Evolutionary conservation across 2,329 filamentous ascomycete species (phyloP), one percentile per base, ranked within the genome.

Genomic region (Aspergillus sp.): DNA sequence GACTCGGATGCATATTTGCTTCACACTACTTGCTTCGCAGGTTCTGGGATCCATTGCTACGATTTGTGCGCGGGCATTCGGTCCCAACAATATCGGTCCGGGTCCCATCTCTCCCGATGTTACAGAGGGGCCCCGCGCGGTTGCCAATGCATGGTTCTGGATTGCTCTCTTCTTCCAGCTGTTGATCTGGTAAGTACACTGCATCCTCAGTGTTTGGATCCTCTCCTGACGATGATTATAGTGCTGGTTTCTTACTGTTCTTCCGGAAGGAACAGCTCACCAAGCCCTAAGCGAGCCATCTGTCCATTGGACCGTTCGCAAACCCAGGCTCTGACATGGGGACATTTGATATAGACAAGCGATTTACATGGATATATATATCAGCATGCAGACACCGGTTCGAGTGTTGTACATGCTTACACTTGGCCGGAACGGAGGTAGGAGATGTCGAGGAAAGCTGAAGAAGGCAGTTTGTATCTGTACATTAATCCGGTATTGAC

Each of bases 81-180:
- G 82, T 9, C 84, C 85, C 0, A 81, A 86, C 65, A 79, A 76
- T 6, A 75, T 82, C 22, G 84, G 84, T 0, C 84, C 84, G 1
- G 82, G 83, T 1, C 72, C 76, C 2, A 82, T 86, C 16, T 86
- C 85, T 56, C 84, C 84, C 0, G 82, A 86, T 66, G 78, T 87
- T 55, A 78, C 78, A 14, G 74, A 76, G 48, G 75, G 76, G 0
- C 65, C 75, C 20, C 67, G 68, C 33, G 69, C 74, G 11, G 64
- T 83, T 35, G 75, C 69, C 11, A 76, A 77, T 52, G 71, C 75
- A 14, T 82, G 78, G 75, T 86, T 87, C 65, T 87, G 84, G 84
- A 72, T 85, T 52, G 81, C 78, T 46, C 63, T 87, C 33, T 53
- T 76, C 7, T 73, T 81, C 51, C 84, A 88, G 64, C 64, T 85